A percentile compares a stretch with the other conserved stretches of the same genome.
These are phyloP conservation scores for Borovskyia barvae DNA, from an alignment of 208 protist genomes.

Conservation along the genomic window DNA sequence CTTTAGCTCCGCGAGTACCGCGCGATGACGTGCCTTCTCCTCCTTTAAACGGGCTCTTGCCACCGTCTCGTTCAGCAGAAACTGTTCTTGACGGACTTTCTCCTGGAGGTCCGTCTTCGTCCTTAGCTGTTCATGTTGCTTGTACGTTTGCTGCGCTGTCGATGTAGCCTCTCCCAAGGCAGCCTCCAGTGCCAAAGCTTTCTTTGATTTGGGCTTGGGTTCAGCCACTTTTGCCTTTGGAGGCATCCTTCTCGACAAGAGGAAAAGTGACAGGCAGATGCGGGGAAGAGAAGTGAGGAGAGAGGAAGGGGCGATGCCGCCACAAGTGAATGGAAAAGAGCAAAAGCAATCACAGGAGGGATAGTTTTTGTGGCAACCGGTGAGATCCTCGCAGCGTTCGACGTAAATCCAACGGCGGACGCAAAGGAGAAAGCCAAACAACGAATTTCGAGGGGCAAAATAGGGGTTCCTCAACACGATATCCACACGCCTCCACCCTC, in stretches of 20 bases:
- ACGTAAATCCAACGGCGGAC: neutral
- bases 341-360: conserved; percentile 23
- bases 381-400: no score
- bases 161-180: conserved; percentile 54
- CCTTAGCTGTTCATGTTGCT: conserved; percentile 80
- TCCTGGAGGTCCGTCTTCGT: conserved; percentile 49
- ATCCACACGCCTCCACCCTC: no score
- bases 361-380: no score
- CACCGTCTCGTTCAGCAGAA: conserved; percentile 42
- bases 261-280: neutral
- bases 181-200: conserved; percentile 43
- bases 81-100: conserved; percentile 43
- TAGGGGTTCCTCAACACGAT: no score
- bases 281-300: neutral
- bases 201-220: conserved; percentile 56
- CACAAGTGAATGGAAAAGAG: conserved; percentile 6
- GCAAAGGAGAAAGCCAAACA: no score
- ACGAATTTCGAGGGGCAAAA: no score
- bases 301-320: neutral
- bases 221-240: conserved; percentile 36
- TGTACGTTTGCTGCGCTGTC: conserved; percentile 71
- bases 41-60: conserved; percentile 62
- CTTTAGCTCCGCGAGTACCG: conserved; percentile 33
- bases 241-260: conserved; percentile 18
- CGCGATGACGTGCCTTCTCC: conserved; percentile 43